Evolutionary conservation across 306 rosid genomes (phyloP), one percentile per base, ranked within the genome.

Genomic region (Erythrophleum fordii): DNA sequence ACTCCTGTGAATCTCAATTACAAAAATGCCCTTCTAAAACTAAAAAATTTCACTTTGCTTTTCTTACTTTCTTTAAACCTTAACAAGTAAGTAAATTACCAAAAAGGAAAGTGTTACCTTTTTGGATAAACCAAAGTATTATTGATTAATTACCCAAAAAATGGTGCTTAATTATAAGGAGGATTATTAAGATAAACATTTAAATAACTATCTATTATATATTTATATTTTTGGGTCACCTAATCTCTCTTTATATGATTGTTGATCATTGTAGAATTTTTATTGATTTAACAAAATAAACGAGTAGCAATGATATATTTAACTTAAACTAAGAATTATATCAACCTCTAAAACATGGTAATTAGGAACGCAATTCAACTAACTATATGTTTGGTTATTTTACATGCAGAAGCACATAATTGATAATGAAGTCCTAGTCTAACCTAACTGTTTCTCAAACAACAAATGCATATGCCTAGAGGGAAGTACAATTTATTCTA

Each of bases 21-120:
- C 75, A 26, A 73, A 52, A 61, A 62, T 48, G 29, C 23, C 65
- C 70, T 80, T 56, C 66, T 23, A 4, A 39, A 67, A 45, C 16
- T 0, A 11, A 11, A 12, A 2, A 45, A 45, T 2, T 10, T 45
- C 14, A 11, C 49, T 4, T 2, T 45, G 1, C 14, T 13, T 48
- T 3, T 16, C 18, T 48, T 13, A 3, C 2, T 13, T 3, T 12
- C 17, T 45, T 45, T 12, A 45, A 45, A 45, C 51, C 51, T 45
- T 45, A 45, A 45, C 16, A 45, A 45, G 51, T n/a, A n/a, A n/a
- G 16, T 10, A 45, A 45, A 11, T 45, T 31, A 37, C 41, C 41
- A 48, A 48, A 48, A 16, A 48, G 53, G 53, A 48, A 48, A 13
- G 18, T 13, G 18, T 4, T 48, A 5, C 53, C 13, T 48, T 13